Conservation (phyloP, 331 rosid genomes). For the Cydonia oblonga region DNA sequence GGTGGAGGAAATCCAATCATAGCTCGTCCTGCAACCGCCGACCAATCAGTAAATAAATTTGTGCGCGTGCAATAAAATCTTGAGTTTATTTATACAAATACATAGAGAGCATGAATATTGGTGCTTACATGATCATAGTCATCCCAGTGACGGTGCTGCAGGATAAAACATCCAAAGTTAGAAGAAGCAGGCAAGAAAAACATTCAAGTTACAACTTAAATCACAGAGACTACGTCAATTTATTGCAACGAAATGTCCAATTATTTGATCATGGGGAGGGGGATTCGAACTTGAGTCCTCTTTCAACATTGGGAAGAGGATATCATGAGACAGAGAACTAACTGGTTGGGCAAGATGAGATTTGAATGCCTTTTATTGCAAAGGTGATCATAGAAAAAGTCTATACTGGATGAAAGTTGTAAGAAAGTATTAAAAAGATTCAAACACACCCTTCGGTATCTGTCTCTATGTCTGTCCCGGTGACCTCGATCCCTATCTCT, state of each 20-base stretch:
- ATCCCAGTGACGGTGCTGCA: conserved; percentile 55
- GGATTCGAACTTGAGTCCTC: not conserved
- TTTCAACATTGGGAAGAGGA: not conserved
- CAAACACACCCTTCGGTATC: conserved; percentile 51
- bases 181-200: not conserved
- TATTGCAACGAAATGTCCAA: not conserved
- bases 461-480: conserved; percentile 62
- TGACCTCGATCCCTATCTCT: conserved; percentile 58
- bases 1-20: conserved; percentile 20
- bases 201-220: not conserved
- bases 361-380: not conserved
- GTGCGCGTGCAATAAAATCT: not conserved
- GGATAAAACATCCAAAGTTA: not conserved
- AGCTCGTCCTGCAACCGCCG: conserved; percentile 64
- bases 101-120: not conserved
- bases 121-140: conserved; percentile 60
- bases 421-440: not conserved
- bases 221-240: not conserved
- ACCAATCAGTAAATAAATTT: conserved; percentile 6
- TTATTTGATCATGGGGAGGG: not conserved
- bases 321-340: not conserved
- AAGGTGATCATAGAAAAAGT: not conserved
- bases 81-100: not conserved
- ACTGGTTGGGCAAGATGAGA: not conserved
- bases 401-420: not conserved